Evolutionary conservation across 73 alveolate species (phyloP), one percentile per base, ranked within the genome.

Genomic region (Loxodes magnus): DNA sequence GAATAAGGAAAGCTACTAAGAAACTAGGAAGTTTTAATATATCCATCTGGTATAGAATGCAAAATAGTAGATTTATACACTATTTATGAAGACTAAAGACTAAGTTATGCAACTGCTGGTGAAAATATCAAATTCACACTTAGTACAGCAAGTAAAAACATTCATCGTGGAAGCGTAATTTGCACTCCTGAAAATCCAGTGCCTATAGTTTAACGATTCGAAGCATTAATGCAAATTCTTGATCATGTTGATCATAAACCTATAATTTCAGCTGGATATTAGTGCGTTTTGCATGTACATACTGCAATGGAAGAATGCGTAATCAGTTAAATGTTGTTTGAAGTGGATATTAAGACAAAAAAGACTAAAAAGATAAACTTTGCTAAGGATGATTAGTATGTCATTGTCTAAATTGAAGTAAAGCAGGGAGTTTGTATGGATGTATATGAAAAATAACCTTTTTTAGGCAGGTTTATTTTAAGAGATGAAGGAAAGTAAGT

Each of bases 251-350:
- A 74, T 16, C 48, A 62, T 34, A 71, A 71, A 53, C 71, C 71
- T 26, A 51, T 71, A 25, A 51, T 79, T 46, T 71, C 84, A 9
- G 44, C 64, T 38, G 77, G 87, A 5, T 77, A 77, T 54, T 43
- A 67, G 31, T 77, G 83, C 35, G 56, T 77, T 20, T 51, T 77
- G 71, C 96, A 85, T 71, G 54, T 80, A 43, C 98, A 88, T 71
- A 79, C 98, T 33, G 61, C 59, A 39, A 78, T 75, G 31, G 95
- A 82, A 50, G 98, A 88, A 71, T 80, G 84, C n/a, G 61, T 52
- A 17, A 65, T 88, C 31, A 65, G 69, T 20, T 69, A 68, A 60
- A 60, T 55, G 22, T 87, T 68, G 52, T 80, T 84, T 20, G 74
- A 68, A 39, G 43, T 59, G 15, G 59, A 46, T 3, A 23, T 24